Conservation (phyloP, 208 protist species). For the Trypanosoma caninum region DNA sequence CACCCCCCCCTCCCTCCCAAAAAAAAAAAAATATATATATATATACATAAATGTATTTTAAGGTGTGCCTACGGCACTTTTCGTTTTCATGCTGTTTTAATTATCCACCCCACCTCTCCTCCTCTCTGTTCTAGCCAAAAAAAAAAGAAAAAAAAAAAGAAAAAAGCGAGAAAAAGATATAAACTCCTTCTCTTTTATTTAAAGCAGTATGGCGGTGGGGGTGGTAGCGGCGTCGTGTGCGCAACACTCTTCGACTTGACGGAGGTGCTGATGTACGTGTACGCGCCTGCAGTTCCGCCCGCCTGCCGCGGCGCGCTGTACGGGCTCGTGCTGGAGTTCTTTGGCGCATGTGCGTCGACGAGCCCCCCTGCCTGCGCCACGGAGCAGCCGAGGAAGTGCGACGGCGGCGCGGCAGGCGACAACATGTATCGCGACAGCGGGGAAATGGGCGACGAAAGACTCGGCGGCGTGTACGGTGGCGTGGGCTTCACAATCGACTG, state of each 20-base stretch:
- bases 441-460: constrained; percentile 55
- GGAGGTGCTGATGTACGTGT: constrained; percentile 23
- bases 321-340: constrained; percentile 6
- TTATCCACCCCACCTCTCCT: not conserved
- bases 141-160: not conserved
- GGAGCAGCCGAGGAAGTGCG: constrained; percentile 25
- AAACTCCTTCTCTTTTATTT: not conserved
- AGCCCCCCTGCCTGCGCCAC: constrained; percentile 22
- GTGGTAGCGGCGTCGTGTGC: constrained; percentile 13
- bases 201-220: constrained; percentile 21
- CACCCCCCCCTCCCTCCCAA: too few species aligned
- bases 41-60: too few species aligned
- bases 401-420: constrained; percentile 43
- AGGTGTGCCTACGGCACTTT: not conserved
- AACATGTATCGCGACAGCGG: constrained; percentile 75
- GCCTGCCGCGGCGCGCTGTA: not conserved
- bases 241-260: constrained; percentile 10
- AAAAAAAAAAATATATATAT: too few species aligned
- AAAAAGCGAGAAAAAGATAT: not conserved
- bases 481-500: constrained; percentile 34
- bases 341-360: constrained; percentile 28
- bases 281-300: constrained; percentile 14
- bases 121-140: too few species aligned
- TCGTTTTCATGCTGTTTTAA: not conserved
- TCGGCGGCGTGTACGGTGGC: constrained; percentile 69